Evolutionary conservation across 768 basidiomycete genomes (phyloP), one percentile per base, ranked within the genome.

Genomic region (Piloderma croceum): DNA sequence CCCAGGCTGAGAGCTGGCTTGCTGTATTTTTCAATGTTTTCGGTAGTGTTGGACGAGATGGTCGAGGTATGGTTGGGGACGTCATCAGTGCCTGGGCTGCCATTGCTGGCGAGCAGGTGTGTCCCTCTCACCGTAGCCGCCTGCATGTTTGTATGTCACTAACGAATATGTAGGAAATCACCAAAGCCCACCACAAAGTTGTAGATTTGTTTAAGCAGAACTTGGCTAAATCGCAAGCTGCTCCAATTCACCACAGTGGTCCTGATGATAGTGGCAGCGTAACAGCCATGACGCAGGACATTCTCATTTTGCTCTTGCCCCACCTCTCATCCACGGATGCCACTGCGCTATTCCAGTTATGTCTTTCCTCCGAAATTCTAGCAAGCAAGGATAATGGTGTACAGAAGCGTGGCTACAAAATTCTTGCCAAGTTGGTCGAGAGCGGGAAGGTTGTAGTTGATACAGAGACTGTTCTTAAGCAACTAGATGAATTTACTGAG

Each of bases 11-110:
- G 58, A 96, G 90, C 54, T 93, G 96, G 85, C 76, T 98, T 24
- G 83, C 90, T 1, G 91, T 98, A 4, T 70, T 96, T 33, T 92
- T 98, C 70, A 99, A 99, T 57, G 83, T 99, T n/a, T 98, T 94
- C 62, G 77, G 85, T 42, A 89, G 76, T 44, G 79, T 87, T 23
- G 77, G 74, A n/a, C 72, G 79, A 36, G 91, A 96, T 46, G 64
- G 58, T 36, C 70, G 86, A 38, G 79, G 80, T 6, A 70, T 80
- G 64, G 80, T 97, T 12, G 90, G 92, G 15, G 90, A 92, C 39
- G 90, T 90, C 32, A 87, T 98, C 52, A 77, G 71, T 11, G 71
- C 74, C n/a, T 99, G 93, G 90, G 72, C 84, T 24, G 74, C 74
- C 5, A 83, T 98, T 45, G 83, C 91, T 24, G 77, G 76, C 17